Conservation (phyloP, 2,329 filamentous ascomycete genomes). For the Colletotrichum horii region DNA sequence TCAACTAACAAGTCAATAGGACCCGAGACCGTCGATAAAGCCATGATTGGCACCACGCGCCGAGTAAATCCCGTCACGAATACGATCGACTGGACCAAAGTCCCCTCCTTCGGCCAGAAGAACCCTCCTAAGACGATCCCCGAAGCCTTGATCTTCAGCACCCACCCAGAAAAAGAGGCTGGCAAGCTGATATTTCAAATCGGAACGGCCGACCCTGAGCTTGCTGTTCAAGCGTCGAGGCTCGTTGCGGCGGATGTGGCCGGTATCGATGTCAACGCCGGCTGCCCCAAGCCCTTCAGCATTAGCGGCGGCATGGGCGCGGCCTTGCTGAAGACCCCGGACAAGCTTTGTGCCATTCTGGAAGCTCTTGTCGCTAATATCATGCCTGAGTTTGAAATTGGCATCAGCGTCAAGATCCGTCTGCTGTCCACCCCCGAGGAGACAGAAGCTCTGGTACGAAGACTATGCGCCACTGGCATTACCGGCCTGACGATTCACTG, state of each 20-base stretch:
- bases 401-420: conserved; percentile 96
- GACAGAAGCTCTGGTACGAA: conserved; percentile 78
- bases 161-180: conserved; percentile 79
- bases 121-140: conserved; percentile 57
- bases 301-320: conserved; percentile 95
- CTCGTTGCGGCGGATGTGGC: conserved; percentile 86
- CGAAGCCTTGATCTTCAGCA: conserved; percentile 80
- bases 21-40: conserved; percentile 91
- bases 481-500: conserved; percentile 93
- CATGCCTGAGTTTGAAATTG: conserved; percentile 79
- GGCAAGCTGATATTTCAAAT: conserved; percentile 87
- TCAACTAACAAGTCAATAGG: conserved; percentile 50
- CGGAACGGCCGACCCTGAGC: conserved; percentile 82
- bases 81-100: conserved; percentile 84
- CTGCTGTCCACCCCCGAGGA: conserved; percentile 78
- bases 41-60: conserved; percentile 86
- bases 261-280: conserved; percentile 96
- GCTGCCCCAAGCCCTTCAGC: conserved; percentile 97
- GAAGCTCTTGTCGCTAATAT: conserved; percentile 82
- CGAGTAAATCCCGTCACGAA: conserved; percentile 76
- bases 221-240: conserved; percentile 83
- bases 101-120: conserved; percentile 72
- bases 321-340: conserved; percentile 83
- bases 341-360: conserved; percentile 83
- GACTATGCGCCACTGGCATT: conserved; percentile 86